phyloP scores from a whole-genome alignment of 805 yeast species.

The Ogataea glucozyma region DNA sequence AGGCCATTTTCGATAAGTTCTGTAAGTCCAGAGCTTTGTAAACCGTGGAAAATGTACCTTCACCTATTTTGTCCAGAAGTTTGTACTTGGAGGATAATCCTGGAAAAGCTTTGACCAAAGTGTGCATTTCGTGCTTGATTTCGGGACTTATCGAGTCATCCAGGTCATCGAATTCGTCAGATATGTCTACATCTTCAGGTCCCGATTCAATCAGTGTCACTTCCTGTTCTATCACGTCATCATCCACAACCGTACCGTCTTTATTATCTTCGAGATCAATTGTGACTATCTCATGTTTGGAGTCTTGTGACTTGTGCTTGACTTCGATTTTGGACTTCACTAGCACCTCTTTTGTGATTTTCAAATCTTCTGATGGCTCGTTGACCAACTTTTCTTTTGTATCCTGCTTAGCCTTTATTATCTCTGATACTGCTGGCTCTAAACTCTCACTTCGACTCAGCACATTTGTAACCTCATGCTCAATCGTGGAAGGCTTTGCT shows the following conservation, averaged over 20 bases:
- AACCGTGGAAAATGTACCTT: constrained; percentile 81
- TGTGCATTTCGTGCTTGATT: constrained; percentile 37
- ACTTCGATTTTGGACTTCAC: too few species aligned
- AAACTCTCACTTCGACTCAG: too few species aligned
- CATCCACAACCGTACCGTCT: too few species aligned
- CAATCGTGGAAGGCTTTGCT: neutral
- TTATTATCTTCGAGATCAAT: too few species aligned
- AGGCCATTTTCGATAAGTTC: constrained; percentile 20
- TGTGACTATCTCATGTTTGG: too few species aligned
- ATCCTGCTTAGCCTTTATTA: too few species aligned
- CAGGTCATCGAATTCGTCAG: constrained; percentile 6
- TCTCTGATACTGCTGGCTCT: too few species aligned
- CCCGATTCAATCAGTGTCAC: neutral
- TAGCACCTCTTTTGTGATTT: too few species aligned
- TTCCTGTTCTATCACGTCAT: neutral
- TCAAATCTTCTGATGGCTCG: too few species aligned
- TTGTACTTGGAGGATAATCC: constrained; percentile 36
- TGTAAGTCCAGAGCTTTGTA: constrained; percentile 53
- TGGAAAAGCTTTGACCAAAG: constrained; percentile 33
- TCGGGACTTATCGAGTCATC: constrained; percentile 20
- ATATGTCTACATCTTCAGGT: constrained; percentile 5
- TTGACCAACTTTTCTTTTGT: too few species aligned
- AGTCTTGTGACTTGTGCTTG: too few species aligned
- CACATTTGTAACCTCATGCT: neutral
- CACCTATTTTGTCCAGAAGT: constrained; percentile 60